Base-by-base conservation (phyloP, 768 basidiomycete species). In the Floccularia luteovirens region DNA sequence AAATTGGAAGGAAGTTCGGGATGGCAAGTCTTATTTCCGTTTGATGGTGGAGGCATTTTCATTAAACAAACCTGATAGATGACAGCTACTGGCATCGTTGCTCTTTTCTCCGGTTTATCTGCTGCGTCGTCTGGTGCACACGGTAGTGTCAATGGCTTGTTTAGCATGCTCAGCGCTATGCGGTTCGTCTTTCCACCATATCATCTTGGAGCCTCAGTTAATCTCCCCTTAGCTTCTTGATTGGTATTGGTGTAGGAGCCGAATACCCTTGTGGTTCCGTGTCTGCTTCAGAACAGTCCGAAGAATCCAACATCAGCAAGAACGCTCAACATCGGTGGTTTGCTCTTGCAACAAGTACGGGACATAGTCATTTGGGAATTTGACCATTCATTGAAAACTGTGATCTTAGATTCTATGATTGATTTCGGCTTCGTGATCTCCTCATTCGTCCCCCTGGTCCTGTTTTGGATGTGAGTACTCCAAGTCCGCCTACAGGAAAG, bases 191-290 rank as follows among this genome's bases (percentile, higher is more conserved):
- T 25, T 23, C 21, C 17, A 24, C 36, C 16, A 11, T 30, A 25
- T 32, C 31, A 14, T 20, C 21, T 17, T 23, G 24, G 6, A 2
- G 12, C 21, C 31, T 22, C 16, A 34, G 22, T 39, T 28, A 27
- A 33, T 0, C 24, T 32, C 10, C 23, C 24, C 6, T 39, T 43
- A 89, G 89, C 5, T 93, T 93, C 67, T 59, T 96, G 1, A 69
- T 92, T 32, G 93, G 93, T 25, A 82, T 93, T 39, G 91, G 91
- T 17, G 72, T 91, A 0, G 88, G 90, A 3, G 87, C 86, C 3
- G 87, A 89, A 57, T 93, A 93, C 48, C 92, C 92, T 5, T 89
- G 88, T 46, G 91, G 92, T 19, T 85, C 83, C 0, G 88, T 91
- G 12, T 86, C 90, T 3, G 84, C 83, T 5, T 83, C 88, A 1